Base-by-base conservation (phyloP, 2,329 filamentous ascomycete species). In the Phaeosphaeria sp. region DNA sequence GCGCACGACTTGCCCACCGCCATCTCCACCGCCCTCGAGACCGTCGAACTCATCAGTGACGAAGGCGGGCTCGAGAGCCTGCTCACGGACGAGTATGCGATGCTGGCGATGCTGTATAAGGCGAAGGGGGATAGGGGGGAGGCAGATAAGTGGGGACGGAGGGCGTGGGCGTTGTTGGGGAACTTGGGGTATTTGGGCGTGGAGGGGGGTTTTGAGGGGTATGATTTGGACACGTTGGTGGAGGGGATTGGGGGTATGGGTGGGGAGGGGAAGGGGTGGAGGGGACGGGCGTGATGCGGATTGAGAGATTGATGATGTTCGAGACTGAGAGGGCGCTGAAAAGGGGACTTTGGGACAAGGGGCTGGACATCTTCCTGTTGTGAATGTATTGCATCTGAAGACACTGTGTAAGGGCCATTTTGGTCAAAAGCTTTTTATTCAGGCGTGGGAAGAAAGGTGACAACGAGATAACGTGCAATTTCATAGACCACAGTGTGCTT, bases 121-220 rank as follows among this genome's bases (percentile, higher is more conserved):
- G 25, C 56, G 25, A 47, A 48, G n/a, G 58, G 53, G 6, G 57
- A 70, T 4, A 46, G 33, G 9, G 54, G 49, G 2, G 51, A 51
- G 20, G 60, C 67, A 5, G 63, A 67, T 30, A 47, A 49, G 22
- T 61, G 57, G 47, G 64, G 54, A 2, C 33, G 51, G 24, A 46
- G 49, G 51, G 48, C 51, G 20, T 55, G 45, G 40, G 42, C 49
- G 6, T 11, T 58, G 24, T 43, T 63, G 25, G 51, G 43, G 0
- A 48, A 60, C 25, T n/a, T 67, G 54, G 66, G 67, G 27, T 69
- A 67, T 49, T 44, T 68, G 24, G 66, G 67, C 0, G 27, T 36
- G 3, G 60, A 55, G 30, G 51, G 48, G 21, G 53, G 57, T 13
- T 54, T 44, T 36, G 51, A 51, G 27, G 53, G 56, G 42, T 67